Conservation (phyloP, 2,329 filamentous ascomycete species). For the Beauveria asiatica region DNA sequence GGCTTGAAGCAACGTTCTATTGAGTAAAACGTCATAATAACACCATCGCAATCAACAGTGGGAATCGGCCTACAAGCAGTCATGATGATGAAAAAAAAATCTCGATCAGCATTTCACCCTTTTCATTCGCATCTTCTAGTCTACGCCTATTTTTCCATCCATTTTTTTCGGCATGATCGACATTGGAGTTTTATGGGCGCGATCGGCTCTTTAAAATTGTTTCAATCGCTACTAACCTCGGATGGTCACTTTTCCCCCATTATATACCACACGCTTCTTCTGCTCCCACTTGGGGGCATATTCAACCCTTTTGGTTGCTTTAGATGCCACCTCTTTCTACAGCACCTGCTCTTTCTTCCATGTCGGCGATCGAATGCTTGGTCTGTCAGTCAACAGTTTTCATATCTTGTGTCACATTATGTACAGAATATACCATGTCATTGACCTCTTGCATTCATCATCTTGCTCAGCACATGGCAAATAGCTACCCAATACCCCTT, state of each 20-base stretch:
- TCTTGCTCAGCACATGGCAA: background rate
- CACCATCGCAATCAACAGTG: background rate
- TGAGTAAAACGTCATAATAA: slow-evolving; percentile 10
- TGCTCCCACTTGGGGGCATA: background rate
- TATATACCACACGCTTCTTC: slow-evolving; percentile 1
- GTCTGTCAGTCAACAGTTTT: background rate
- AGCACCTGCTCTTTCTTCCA: background rate
- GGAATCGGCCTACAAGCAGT: background rate
- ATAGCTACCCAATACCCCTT: background rate
- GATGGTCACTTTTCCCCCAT: background rate
- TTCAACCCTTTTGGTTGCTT: background rate
- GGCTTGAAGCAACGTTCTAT: slow-evolving; percentile 31
- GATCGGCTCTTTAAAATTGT: background rate
- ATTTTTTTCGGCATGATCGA: background rate
- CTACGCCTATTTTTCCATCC: background rate
- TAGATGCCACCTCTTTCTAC: background rate
- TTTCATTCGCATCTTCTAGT: background rate
- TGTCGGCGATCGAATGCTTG: background rate
- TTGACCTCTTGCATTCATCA: background rate
- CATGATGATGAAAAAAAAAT: background rate
- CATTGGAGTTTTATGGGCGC: slow-evolving; percentile 2
- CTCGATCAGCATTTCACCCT: background rate
- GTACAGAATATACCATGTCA: background rate
- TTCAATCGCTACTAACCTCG: slow-evolving; percentile 1
- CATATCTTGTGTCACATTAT: background rate